Percentiles rank a stretch among this genome's conserved stretches.
phyloP scores from a whole-genome alignment of 306 rosid species.

The Corylus heterophylla region DNA sequence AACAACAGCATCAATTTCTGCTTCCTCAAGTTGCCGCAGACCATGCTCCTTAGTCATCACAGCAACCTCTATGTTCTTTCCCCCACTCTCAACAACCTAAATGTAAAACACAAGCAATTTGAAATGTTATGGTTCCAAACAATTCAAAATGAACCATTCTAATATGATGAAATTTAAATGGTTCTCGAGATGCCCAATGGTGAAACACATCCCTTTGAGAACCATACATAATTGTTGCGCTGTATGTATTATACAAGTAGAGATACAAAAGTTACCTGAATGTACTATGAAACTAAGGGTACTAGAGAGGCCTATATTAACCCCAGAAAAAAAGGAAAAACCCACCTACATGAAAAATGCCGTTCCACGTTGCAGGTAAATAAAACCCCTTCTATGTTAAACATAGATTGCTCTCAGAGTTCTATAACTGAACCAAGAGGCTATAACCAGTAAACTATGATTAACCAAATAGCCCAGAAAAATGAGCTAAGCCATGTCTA shows the following conservation, averaged over 20 bases:
- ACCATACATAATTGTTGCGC: background rate
- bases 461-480: background rate
- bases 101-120: conserved; percentile 17
- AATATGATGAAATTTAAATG: no score
- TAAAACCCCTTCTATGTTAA: background rate
- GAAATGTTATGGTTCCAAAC: background rate
- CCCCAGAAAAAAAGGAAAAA: background rate
- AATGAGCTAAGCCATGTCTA: background rate
- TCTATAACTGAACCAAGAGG: background rate
- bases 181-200: background rate
- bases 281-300: background rate
- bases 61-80: conserved; percentile 97
- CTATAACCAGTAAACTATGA: background rate
- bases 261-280: background rate
- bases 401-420: background rate
- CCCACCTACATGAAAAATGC: background rate
- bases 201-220: background rate
- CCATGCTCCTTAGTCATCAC: conserved; percentile 91
- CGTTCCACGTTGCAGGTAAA: background rate
- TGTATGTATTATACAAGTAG: background rate
- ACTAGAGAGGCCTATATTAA: background rate
- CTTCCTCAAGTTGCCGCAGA: conserved; percentile 87
- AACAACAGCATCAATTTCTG: conserved; percentile 90
- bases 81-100: conserved; percentile 99
- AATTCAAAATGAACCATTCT: background rate